Evolutionary conservation across 768 basidiomycete genomes (phyloP), one percentile per base, ranked within the genome.

Genomic region (Clathrus columnatus): DNA sequence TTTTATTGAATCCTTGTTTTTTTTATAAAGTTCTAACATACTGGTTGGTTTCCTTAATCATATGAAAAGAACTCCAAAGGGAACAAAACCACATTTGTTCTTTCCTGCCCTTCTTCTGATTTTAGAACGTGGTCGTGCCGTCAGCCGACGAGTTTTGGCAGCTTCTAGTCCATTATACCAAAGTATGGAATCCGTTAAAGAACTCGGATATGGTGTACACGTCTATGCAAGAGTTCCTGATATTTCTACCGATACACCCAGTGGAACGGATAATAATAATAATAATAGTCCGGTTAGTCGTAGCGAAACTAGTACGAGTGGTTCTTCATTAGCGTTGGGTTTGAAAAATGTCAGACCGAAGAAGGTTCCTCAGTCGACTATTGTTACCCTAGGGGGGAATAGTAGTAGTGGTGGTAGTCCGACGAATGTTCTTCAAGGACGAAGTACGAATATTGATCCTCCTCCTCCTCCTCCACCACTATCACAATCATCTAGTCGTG

Each of bases 101-200:
- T 89, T 93, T 67, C 76, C 83, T 2, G 85, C 87, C 5, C 75
- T 93, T 28, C 76, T 82, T 1, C 75, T 92, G 32, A 79, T 93
- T 52, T 74, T 94, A 32, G 90, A 92, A 69, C 79, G 91, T 36
- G 91, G 90, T 6, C 77, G 91, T 30, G 79, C 84, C 7, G 75
- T 91, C 51, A 81, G 79, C 21, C 78, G 85, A 28, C 79, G 88
- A 21, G 85, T 89, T 5, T 74, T 91, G 5, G 90, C 86, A 28
- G 82, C 89, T 0, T 89, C 86, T 11, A 88, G 85, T 43, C 90
- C 91, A 1, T 68, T 93, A 48, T 88, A 91, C 67, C 91, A 93
- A 65, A 80, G 85, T 10, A 83, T 92, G 75, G 81, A 84, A 8
- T 70, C 76, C 4, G 85, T 88, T 17, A 75, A 83, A 61, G 75